phyloP scores from a whole-genome alignment of 2,329 filamentous ascomycete species.

The Thyridium curvatum region DNA sequence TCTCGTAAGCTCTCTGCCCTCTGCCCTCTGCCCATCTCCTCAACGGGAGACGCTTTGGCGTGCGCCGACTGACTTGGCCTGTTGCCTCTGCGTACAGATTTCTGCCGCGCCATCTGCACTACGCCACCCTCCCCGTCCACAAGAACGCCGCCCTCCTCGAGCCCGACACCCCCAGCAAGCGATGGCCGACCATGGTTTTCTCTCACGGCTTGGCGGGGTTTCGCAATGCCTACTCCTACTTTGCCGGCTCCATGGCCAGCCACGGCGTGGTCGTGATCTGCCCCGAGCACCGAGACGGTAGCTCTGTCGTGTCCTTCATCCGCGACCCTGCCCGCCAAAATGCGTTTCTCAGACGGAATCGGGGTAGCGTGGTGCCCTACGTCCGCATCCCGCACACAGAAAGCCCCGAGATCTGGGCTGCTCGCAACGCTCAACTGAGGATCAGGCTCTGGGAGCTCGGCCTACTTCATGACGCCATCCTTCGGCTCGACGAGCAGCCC shows the following conservation, averaged over 20 bases:
- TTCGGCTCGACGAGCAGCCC: conserved; percentile 56
- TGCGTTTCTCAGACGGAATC: conserved; percentile 24
- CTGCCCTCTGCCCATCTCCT: not conserved
- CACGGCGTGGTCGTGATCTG: conserved; percentile 77
- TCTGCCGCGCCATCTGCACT: conserved; percentile 65
- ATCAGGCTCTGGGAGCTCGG: conserved; percentile 76
- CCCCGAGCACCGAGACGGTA: conserved; percentile 78
- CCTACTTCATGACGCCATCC: conserved; percentile 60
- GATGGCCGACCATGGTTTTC: conserved; percentile 80
- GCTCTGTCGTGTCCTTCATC: conserved; percentile 67
- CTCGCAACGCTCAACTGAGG: conserved; percentile 64
- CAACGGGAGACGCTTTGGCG: no score
- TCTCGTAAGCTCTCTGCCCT: conserved; percentile 43
- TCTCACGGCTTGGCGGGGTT: conserved; percentile 80
- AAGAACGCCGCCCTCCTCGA: conserved; percentile 62
- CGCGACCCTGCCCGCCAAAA: conserved; percentile 49
- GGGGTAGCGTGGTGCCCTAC: conserved; percentile 37
- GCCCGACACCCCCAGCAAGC: conserved; percentile 36
- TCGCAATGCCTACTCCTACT: conserved; percentile 79
- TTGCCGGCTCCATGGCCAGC: conserved; percentile 71
- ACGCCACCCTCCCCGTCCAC: conserved; percentile 64
- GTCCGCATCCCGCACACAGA: conserved; percentile 54
- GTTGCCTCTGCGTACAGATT: conserved; percentile 40
- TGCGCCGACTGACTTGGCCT: conserved; percentile 4
- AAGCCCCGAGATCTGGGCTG: conserved; percentile 57